These are phyloP conservation scores for Raffaelea arxii DNA, from an alignment of 2,329 filamentous ascomycete genomes.

Conservation along the genomic window DNA sequence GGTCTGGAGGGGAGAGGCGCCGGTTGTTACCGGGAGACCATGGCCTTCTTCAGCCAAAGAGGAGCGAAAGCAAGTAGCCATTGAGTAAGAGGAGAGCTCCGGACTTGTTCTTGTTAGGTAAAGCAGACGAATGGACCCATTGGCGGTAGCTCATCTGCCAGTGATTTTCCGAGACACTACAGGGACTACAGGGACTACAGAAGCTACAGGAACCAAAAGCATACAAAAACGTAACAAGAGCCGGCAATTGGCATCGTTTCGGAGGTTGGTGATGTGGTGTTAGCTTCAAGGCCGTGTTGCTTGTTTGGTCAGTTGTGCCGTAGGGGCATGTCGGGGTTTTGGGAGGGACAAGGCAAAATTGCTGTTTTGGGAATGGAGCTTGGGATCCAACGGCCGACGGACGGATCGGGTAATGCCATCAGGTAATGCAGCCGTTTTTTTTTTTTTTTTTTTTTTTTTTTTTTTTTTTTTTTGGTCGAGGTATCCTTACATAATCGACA, in stretches of 20 bases:
- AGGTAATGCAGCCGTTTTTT: not conserved
- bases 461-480: not conserved
- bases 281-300: too few relatives aligned
- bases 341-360: not conserved
- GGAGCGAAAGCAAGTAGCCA: not conserved
- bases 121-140: not conserved
- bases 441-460: not conserved
- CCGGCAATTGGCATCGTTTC: too few relatives aligned
- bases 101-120: not conserved
- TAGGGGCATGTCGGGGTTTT: not conserved
- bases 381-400: not conserved
- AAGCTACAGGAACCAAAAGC: not conserved
- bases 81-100: not conserved
- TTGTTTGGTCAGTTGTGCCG: not conserved
- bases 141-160: too few relatives aligned
- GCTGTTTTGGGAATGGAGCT: not conserved
- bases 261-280: too few relatives aligned
- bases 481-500: not conserved
- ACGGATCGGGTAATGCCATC: not conserved
- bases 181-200: not conserved
- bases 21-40: too few relatives aligned
- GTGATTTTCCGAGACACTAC: not conserved
- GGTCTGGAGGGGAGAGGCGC: not conserved
- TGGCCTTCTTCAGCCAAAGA: too few relatives aligned
- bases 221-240: not conserved